Conservation (phyloP, 352 stramenopile species). For the Phytophthora sp. region DNA sequence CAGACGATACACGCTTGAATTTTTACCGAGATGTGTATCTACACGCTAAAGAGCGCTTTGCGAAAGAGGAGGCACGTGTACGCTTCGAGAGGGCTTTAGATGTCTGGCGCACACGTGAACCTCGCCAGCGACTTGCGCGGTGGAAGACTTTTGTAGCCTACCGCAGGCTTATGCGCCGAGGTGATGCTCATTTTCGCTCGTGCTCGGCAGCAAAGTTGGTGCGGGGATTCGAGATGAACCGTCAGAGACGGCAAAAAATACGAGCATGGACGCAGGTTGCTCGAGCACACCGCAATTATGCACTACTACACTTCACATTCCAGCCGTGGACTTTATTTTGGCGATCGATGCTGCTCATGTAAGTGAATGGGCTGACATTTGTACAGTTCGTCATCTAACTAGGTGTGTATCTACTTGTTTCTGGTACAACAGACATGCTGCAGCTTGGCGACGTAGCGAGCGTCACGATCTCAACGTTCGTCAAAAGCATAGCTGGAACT, state of each 20-base stretch:
- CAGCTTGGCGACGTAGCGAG: conserved; percentile 43
- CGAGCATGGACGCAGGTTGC: conserved; percentile 21
- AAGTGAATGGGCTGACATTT: conserved; percentile 1
- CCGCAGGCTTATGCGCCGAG: conserved; percentile 31
- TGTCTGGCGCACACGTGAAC: conserved; percentile 56
- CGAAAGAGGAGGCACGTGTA: conserved; percentile 39
- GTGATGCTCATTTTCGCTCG: conserved; percentile 36
- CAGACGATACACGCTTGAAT: conserved; percentile 59
- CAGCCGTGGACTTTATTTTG: conserved; percentile 47
- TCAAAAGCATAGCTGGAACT: conserved; percentile 7
- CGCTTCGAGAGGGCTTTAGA: conserved; percentile 39
- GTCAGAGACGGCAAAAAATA: conserved; percentile 31
- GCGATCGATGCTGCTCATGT: conserved; percentile 56
- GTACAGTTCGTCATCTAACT: background rate
- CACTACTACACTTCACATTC: conserved; percentile 42
- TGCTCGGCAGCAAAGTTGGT: conserved; percentile 34
- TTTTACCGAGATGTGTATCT: conserved; percentile 61
- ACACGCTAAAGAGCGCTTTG: conserved; percentile 43
- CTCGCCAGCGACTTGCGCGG: conserved; percentile 41
- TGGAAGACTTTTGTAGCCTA: conserved; percentile 57
- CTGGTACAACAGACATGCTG: conserved; percentile 32
- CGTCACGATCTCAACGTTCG: conserved; percentile 15
- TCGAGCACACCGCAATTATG: conserved; percentile 11
- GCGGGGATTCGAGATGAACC: conserved; percentile 24
- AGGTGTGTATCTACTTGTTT: background rate